Conservation (phyloP, 805 yeast species). For the Kodamaea leandrae region DNA sequence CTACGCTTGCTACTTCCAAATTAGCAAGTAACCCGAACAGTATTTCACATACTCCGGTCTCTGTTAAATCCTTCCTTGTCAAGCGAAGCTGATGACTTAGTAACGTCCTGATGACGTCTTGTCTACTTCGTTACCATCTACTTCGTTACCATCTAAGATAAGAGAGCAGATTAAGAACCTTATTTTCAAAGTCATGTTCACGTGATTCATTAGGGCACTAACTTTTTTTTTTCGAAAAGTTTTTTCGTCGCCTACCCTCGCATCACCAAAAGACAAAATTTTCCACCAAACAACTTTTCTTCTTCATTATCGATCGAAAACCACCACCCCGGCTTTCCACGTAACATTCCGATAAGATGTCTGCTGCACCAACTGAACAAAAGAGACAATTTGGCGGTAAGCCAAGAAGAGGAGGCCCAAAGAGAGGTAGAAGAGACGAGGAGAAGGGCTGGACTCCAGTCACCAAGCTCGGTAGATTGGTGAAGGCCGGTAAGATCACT, state of each 20-base stretch:
- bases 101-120: too few species aligned
- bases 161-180: too few species aligned
- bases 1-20: too few species aligned
- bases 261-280: slow-evolving; percentile 5
- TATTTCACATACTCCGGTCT: too few species aligned
- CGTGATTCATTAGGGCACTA: neutral
- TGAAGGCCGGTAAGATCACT: slow-evolving; percentile 96
- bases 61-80: too few species aligned
- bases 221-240: neutral
- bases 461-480: slow-evolving; percentile 99
- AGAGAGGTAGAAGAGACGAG: slow-evolving; percentile 77
- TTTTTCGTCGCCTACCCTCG: neutral
- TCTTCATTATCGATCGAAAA: slow-evolving; percentile 55
- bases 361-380: slow-evolving; percentile 42
- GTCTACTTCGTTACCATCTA: too few species aligned
- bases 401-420: slow-evolving; percentile 48
- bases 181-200: too few species aligned
- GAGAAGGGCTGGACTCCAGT: slow-evolving; percentile 99
- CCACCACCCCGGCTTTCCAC: slow-evolving; percentile 72
- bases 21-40: too few species aligned
- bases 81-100: too few species aligned
- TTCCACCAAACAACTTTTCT: slow-evolving; percentile 9
- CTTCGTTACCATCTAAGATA: too few species aligned
- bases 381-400: slow-evolving; percentile 51
- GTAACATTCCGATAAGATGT: slow-evolving; percentile 61